Evolutionary conservation across 257 asterid genomes (phyloP).

Genomic region (Ligustrum vulgare): DNA sequence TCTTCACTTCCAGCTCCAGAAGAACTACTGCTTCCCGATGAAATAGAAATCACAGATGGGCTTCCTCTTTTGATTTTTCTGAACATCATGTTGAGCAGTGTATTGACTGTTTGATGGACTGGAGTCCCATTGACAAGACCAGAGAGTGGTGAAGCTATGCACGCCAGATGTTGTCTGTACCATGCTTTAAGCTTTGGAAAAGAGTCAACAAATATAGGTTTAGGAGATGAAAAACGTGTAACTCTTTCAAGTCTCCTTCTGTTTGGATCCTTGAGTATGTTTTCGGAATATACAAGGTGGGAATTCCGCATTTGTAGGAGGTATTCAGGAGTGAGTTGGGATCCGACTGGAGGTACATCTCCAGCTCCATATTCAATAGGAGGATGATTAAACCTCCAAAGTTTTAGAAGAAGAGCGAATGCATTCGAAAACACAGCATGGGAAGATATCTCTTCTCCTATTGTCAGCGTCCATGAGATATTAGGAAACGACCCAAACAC

Average conservation of each 20-base stretch:
- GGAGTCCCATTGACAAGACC: constrained; percentile 86
- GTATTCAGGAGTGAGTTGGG: constrained; percentile 91
- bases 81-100: constrained; percentile 83
- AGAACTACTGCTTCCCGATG: constrained; percentile 83
- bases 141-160: constrained; percentile 90
- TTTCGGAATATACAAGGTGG: constrained; percentile 58
- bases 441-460: constrained; percentile 81
- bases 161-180: constrained; percentile 94
- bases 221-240: constrained; percentile 60
- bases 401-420: constrained; percentile 86
- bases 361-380: constrained; percentile 91
- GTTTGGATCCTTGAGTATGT: constrained; percentile 65
- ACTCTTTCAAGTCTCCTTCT: constrained; percentile 75
- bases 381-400: constrained; percentile 95
- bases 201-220: constrained; percentile 89
- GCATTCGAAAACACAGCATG: constrained; percentile 93
- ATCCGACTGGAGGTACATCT: constrained; percentile 94
- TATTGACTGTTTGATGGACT: constrained; percentile 75
- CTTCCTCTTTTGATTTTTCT: constrained; percentile 61
- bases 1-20: constrained; percentile 77
- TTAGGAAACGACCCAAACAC: constrained; percentile 87
- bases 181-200: constrained; percentile 93
- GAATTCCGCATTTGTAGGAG: constrained; percentile 83
- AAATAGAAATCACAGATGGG: constrained; percentile 50
- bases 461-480: constrained; percentile 61